Percentiles rank a stretch among this genome's conserved stretches.
Conservation (phyloP, 2,329 filamentous ascomycete genomes). For the Ophiostoma montium region DNA sequence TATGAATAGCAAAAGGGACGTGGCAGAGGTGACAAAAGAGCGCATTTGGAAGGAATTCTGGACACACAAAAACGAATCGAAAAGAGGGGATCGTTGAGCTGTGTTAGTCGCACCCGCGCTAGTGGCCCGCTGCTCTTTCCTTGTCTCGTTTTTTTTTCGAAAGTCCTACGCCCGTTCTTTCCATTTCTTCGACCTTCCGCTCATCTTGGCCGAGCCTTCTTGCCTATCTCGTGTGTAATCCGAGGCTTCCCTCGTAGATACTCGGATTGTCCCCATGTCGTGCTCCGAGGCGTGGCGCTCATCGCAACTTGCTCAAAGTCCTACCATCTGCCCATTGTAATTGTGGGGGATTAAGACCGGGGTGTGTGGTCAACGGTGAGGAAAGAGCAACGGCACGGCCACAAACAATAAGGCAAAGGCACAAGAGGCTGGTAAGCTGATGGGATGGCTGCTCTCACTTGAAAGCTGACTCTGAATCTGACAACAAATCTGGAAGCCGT, state of each 20-base stretch:
- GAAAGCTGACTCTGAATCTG: slow-evolving; percentile 4
- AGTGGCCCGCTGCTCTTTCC: slow-evolving; percentile 4
- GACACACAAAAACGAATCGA: neutral
- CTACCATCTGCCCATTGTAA: neutral
- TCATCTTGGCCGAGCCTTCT: neutral
- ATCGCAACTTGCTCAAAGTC: slow-evolving; percentile 1
- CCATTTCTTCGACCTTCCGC: neutral
- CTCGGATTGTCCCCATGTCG: slow-evolving; percentile 7
- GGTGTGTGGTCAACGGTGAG: neutral
- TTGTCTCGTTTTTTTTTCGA: slow-evolving; percentile 2
- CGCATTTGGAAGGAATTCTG: neutral
- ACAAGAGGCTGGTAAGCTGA: neutral
- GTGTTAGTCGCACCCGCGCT: slow-evolving; percentile 4
- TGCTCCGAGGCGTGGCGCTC: slow-evolving; percentile 1
- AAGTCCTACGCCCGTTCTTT: slow-evolving; percentile 7
- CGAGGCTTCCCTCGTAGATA: neutral
- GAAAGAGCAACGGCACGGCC: neutral
- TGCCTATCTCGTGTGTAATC: neutral
- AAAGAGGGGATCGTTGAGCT: slow-evolving; percentile 5
- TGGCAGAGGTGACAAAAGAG: neutral
- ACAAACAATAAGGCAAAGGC: neutral
- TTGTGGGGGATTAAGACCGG: neutral
- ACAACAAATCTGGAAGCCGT: neutral
- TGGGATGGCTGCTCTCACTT: neutral
- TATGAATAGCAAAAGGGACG: neutral